Percentiles rank a stretch among this genome's conserved stretches.
Evolutionary conservation across 257 asterid species (phyloP).

Genomic region (Scutellaria galericulata): DNA sequence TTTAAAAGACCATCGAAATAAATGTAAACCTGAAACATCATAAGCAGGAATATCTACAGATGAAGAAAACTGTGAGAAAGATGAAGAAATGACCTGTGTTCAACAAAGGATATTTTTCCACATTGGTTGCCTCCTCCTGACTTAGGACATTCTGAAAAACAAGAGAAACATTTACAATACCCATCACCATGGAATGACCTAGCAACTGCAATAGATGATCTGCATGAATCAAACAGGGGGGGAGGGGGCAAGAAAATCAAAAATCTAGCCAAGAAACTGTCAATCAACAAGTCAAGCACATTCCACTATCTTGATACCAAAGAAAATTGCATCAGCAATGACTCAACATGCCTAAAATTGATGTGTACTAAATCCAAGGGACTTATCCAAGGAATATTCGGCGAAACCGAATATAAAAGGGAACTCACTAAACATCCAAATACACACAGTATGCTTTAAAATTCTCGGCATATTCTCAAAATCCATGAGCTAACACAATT

Average conservation of each 20-base stretch:
- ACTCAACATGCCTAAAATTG: no score
- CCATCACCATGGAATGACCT: slow-evolving; percentile 26
- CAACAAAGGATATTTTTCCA: slow-evolving; percentile 96
- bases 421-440: no score
- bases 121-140: slow-evolving; percentile 71
- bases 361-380: no score
- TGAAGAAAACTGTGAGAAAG: slow-evolving; percentile 2
- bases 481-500: no score
- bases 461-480: no score
- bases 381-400: no score
- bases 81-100: slow-evolving; percentile 95
- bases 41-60: slow-evolving; percentile 85
- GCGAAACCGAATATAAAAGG: no score
- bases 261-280: background rate
- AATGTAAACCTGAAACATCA: slow-evolving; percentile 84
- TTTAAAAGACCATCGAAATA: background rate
- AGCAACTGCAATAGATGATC: slow-evolving; percentile 6
- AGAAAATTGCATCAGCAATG: no score
- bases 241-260: no score
- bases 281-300: background rate
- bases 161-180: slow-evolving; percentile 26
- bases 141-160: slow-evolving; percentile 67
- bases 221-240: background rate
- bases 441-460: no score
- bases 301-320: background rate